Conservation (phyloP, 176 grass and related monocot genomes). For the Eremochloa ophiuroides region DNA sequence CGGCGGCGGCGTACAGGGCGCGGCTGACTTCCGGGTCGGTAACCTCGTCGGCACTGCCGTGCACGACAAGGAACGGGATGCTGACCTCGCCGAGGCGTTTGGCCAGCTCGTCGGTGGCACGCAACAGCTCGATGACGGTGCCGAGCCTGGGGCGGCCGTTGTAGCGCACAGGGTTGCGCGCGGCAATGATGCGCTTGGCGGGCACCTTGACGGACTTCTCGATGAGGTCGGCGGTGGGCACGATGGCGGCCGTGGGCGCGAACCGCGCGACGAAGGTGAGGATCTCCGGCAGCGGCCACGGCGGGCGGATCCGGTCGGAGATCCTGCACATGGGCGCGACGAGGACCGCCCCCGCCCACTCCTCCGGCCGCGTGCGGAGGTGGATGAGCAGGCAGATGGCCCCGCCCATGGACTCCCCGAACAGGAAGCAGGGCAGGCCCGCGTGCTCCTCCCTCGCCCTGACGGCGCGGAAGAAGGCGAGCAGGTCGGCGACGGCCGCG, state of each 20-base stretch:
- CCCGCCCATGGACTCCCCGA: constrained; percentile 84
- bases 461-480: constrained; percentile 64
- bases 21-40: constrained; percentile 77
- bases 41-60: constrained; percentile 91
- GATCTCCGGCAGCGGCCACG: constrained; percentile 63
- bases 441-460: constrained; percentile 21
- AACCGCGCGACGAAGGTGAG: constrained; percentile 67
- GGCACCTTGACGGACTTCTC: constrained; percentile 85
- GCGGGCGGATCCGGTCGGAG: constrained; percentile 73
- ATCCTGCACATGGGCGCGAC: constrained; percentile 96
- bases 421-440: constrained; percentile 61
- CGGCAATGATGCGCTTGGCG: constrained; percentile 63
- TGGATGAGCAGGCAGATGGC: constrained; percentile 87
- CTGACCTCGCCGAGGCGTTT: constrained; percentile 60
- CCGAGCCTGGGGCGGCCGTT: constrained; percentile 70
- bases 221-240: constrained; percentile 84
- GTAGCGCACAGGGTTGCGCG: constrained; percentile 81
- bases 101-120: constrained; percentile 64
- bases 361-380: constrained; percentile 42
- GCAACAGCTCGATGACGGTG: constrained; percentile 71
- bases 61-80: constrained; percentile 85
- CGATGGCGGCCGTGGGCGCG: constrained; percentile 68
- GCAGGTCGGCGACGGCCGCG: constrained; percentile 47
- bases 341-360: constrained; percentile 77
- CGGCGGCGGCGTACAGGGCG: constrained; percentile 60